Percentiles rank a stretch among this genome's conserved stretches.
Evolutionary conservation across 2,329 filamentous ascomycete genomes (phyloP).

Genomic region (Chrysoporthe austroafricana): DNA sequence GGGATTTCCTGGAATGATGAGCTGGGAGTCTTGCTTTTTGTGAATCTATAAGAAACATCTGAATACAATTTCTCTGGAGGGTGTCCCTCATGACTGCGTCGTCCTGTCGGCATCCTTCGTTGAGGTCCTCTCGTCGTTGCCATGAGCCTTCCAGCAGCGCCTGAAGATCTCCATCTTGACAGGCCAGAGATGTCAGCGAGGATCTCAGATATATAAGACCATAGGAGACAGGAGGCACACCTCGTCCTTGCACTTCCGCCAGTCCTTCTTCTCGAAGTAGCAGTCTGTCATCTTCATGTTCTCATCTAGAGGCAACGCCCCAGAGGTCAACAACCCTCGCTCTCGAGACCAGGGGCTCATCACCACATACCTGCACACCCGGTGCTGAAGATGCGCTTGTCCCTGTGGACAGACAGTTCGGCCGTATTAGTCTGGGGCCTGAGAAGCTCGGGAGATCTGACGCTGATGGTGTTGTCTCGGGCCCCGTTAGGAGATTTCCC

Average conservation of each 20-base stretch:
- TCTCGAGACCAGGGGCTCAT: background rate
- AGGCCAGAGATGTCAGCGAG: slow-evolving; percentile 13
- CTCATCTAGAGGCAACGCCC: slow-evolving; percentile 62
- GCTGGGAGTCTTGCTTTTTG: background rate
- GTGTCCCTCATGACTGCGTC: background rate
- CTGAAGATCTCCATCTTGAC: slow-evolving; percentile 85
- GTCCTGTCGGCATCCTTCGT: slow-evolving; percentile 64
- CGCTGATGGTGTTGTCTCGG: slow-evolving; percentile 1
- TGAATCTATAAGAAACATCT: background rate
- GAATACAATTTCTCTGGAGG: too few relatives aligned
- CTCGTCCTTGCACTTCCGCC: slow-evolving; percentile 86
- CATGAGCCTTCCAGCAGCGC: slow-evolving; percentile 87
- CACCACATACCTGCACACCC: slow-evolving; percentile 76
- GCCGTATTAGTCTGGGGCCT: background rate
- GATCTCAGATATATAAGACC: background rate
- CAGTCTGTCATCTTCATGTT: slow-evolving; percentile 92
- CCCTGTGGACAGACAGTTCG: slow-evolving; percentile 59
- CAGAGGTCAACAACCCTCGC: background rate
- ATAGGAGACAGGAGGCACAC: slow-evolving; percentile 55
- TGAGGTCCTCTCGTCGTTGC: slow-evolving; percentile 82
- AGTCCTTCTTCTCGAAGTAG: slow-evolving; percentile 95
- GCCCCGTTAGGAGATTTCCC: slow-evolving; percentile 4
- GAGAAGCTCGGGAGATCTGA: background rate
- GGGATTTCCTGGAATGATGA: background rate
- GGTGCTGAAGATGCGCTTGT: slow-evolving; percentile 96